Base-by-base conservation (phyloP, 2,329 filamentous ascomycete species). In the Pestalotiopsis sp. region DNA sequence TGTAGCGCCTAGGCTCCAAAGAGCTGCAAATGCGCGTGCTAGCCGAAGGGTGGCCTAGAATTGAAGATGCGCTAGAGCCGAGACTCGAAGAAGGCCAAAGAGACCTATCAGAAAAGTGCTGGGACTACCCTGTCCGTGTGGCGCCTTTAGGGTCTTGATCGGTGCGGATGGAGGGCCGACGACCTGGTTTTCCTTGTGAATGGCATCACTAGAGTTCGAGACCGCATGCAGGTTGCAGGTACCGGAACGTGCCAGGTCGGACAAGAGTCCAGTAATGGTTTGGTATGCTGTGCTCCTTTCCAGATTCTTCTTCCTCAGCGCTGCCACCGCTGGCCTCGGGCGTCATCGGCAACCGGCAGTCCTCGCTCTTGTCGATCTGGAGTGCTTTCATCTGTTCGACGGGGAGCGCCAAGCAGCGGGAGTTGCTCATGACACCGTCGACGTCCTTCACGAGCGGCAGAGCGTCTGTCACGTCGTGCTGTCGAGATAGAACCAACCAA, bases 181-280 rank as follows among this genome's bases (percentile, higher is more conserved):
- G 27, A 59, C 57, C 57, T 59, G 57, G 23, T 27, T 27, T 17
- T 13, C 27, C 57, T 36, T 27, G 23, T 25, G 57, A 59, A 59
- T 59, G 12, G 27, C 23, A 59, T 27, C 27, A 23, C 23, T 36
- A 59, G 20, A n/a, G 27, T 59, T 59, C 25, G 25, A 59, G 57
- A 59, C 57, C 57, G 57, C 57, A 59, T 59, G 27, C 17, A 27
- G 57, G 27, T 59, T 52, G 45, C 45, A 52, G 45, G 57, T 59
- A 59, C 57, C 57, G 57, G 57, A 59, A 59, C 57, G 57, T 59
- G 57, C 23, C 27, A 13, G 11, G 45, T 52, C 45, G 45, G 45
- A 52, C 45, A 52, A 52, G 45, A 52, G 17, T 52, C 45, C 45
- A n/a, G 45, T 52, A 23, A 52, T 20, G 45, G 45, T n/a, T 20